Evolutionary conservation across 2,329 filamentous ascomycete species (phyloP).

Genomic region (Phialophora verrucosa): DNA sequence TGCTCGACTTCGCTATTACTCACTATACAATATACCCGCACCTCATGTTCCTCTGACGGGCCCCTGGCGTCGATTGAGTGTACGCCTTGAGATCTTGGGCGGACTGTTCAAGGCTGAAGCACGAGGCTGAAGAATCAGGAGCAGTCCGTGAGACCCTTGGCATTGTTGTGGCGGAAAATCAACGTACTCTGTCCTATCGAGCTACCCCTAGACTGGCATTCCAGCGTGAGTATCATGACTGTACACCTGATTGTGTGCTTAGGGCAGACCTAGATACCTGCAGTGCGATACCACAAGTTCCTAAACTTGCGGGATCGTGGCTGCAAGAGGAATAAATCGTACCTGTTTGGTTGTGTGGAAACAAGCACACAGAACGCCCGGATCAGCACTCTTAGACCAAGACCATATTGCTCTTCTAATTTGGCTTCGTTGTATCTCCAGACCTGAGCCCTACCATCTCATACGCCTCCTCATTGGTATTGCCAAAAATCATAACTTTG

Average conservation of each 20-base stretch:
- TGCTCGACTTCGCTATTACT: background rate
- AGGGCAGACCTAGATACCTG: too few relatives aligned
- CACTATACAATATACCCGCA: background rate
- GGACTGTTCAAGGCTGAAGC: too few relatives aligned
- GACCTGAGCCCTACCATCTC: background rate
- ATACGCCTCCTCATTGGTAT: background rate
- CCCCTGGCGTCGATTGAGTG: background rate
- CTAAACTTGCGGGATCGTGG: too few relatives aligned
- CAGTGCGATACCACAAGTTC: too few relatives aligned
- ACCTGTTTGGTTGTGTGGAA: background rate
- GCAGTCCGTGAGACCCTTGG: too few relatives aligned
- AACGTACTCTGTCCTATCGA: background rate
- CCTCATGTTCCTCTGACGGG: background rate
- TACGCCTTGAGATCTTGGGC: background rate
- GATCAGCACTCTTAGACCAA: background rate
- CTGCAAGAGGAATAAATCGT: background rate
- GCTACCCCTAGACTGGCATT: background rate
- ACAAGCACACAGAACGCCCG: background rate
- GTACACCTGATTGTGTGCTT: too few relatives aligned
- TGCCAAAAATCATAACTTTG: conserved; percentile 19
- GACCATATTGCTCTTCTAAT: background rate
- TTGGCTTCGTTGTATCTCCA: background rate
- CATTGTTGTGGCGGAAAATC: background rate
- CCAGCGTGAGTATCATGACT: background rate
- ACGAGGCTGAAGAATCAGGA: background rate